Conservation (phyloP, 495 filamentous ascomycete genomes). For the Penicillium antarcticum region DNA sequence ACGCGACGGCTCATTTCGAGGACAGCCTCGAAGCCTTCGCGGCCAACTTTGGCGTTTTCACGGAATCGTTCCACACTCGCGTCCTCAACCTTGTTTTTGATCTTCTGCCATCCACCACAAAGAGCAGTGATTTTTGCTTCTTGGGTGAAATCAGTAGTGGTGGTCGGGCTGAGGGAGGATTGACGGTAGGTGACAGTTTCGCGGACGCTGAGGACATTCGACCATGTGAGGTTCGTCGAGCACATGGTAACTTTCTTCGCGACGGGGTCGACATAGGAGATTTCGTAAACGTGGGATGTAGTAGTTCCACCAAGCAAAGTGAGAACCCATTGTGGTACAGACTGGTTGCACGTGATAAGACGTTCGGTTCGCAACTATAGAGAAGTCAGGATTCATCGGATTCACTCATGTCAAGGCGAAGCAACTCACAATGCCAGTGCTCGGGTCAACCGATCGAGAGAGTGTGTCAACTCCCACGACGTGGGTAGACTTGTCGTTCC, state of each 20-base stretch:
- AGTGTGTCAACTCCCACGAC: constrained; percentile 94
- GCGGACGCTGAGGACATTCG: constrained; percentile 80
- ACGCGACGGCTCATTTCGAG: constrained; percentile 90
- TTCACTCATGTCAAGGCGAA: neutral
- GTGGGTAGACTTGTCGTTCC: constrained; percentile 94
- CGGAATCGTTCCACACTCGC: constrained; percentile 81
- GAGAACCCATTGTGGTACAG: constrained; percentile 81
- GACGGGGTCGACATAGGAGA: constrained; percentile 83
- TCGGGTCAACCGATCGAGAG: constrained; percentile 71
- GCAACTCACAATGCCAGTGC: constrained; percentile 73
- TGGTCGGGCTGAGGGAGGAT: constrained; percentile 41
- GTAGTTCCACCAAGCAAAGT: constrained; percentile 68
- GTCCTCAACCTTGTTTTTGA: constrained; percentile 92
- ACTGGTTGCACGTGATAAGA: constrained; percentile 91
- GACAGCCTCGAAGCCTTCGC: constrained; percentile 91
- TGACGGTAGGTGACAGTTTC: constrained; percentile 88
- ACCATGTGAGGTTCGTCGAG: constrained; percentile 85
- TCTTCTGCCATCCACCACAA: constrained; percentile 92
- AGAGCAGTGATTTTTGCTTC: constrained; percentile 89
- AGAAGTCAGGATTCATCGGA: constrained; percentile 2
- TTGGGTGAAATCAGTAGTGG: constrained; percentile 78
- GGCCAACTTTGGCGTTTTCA: constrained; percentile 85
- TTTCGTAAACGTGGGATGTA: constrained; percentile 86
- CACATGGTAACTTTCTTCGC: constrained; percentile 89
- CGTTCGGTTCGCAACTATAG: constrained; percentile 87